Evolutionary conservation across 345 rosid genomes (phyloP).

Genomic region (Gossypium rotundifolium): DNA sequence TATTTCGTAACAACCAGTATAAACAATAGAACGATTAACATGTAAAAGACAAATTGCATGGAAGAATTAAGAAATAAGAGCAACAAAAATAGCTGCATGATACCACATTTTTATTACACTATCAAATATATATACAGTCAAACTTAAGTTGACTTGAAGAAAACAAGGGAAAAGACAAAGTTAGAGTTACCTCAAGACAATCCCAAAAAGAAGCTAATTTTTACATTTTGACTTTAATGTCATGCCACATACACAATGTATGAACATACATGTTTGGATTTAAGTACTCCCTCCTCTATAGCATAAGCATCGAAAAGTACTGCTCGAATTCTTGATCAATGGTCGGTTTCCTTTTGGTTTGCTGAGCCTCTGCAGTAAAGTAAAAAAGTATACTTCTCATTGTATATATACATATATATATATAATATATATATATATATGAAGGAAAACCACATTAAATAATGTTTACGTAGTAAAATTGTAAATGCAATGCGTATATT

Average conservation of each 20-base stretch:
- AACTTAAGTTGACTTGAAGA: conserved; percentile 5
- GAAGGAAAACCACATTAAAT: not conserved
- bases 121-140: conserved; percentile 7
- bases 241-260: not conserved
- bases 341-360: conserved; percentile 49
- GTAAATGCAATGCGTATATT: not conserved
- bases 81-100: not conserved
- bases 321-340: conserved; percentile 94
- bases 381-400: not conserved
- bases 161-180: not conserved
- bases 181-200: conserved; percentile 6
- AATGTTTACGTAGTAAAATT: not conserved
- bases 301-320: conserved; percentile 75
- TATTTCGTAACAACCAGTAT: not conserved
- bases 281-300: conserved; percentile 27
- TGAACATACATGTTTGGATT: not conserved
- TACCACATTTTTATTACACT: not conserved
- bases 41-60: not conserved
- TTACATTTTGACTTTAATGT: not conserved
- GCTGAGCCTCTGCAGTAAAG: conserved; percentile 41
- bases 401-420: not conserved
- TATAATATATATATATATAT: not conserved
- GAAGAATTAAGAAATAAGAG: not conserved
- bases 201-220: not conserved
- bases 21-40: not conserved